A percentile compares a stretch with the other conserved stretches of the same genome.
Evolutionary conservation across 768 basidiomycete genomes (phyloP).

Genomic region (Boletus rufocinnamomeus): DNA sequence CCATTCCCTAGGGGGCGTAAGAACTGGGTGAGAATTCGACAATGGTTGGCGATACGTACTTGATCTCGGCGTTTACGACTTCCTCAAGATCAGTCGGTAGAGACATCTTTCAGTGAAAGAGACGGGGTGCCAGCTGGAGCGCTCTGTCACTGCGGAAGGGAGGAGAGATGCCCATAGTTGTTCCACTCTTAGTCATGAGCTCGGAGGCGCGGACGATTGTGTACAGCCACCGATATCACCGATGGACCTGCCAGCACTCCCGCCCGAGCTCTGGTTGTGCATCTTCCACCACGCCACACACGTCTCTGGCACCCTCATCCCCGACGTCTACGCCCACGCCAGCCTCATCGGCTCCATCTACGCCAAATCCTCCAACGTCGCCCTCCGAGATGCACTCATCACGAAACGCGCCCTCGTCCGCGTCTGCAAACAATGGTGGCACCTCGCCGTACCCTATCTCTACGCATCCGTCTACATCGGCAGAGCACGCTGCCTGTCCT

Average conservation of each 20-base stretch:
- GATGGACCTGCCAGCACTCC: constrained; percentile 2
- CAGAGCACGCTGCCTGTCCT: constrained; percentile 18
- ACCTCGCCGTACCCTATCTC: constrained; percentile 26
- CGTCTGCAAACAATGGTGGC: constrained; percentile 34
- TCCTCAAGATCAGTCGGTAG: constrained; percentile 55
- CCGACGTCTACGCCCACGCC: constrained; percentile 27
- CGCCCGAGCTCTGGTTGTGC: constrained; percentile 28
- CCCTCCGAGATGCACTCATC: constrained; percentile 22
- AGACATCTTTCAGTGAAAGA: constrained; percentile 12
- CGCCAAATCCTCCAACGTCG: constrained; percentile 1
- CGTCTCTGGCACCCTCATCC: constrained; percentile 22
- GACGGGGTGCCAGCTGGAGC: background rate
- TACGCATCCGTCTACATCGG: constrained; percentile 29
- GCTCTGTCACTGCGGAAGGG: background rate
- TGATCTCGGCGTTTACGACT: constrained; percentile 63
- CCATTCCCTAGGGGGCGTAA: constrained; percentile 57
- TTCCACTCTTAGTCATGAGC: no score
- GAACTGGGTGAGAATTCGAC: background rate
- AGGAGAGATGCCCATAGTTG: no score
- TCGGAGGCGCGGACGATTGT: background rate
- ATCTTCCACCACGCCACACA: constrained; percentile 27
- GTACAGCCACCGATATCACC: background rate
- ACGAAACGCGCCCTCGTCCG: constrained; percentile 31
- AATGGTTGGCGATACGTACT: constrained; percentile 41
- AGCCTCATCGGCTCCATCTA: constrained; percentile 10